A percentile compares a stretch with the other conserved stretches of the same genome.
Conservation (phyloP, 352 stramenopile species). For the Saprolegnia diclina region DNA sequence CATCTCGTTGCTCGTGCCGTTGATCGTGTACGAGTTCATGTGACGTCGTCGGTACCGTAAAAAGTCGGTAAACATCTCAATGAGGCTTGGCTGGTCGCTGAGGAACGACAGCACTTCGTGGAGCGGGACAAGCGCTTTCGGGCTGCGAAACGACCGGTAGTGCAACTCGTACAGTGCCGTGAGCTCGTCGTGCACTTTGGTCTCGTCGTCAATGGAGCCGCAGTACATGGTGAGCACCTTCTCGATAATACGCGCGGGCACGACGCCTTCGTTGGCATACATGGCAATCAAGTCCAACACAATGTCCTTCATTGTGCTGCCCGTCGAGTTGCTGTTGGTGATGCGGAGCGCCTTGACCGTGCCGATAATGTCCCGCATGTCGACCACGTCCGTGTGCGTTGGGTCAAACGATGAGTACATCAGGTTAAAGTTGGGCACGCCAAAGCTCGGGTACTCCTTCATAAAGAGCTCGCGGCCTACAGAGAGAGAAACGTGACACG, state of each 20-base stretch:
- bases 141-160: slow-evolving; percentile 11
- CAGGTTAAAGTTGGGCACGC: slow-evolving; percentile 3
- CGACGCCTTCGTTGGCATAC: neutral
- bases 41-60: neutral
- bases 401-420: slow-evolving; percentile 23
- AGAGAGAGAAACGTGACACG: neutral
- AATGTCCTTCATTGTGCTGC: slow-evolving; percentile 10
- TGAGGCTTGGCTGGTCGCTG: neutral
- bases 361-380: slow-evolving; percentile 11
- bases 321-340: neutral
- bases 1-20: slow-evolving; percentile 6
- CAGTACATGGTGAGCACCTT: neutral
- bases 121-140: neutral
- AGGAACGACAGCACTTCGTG: neutral
- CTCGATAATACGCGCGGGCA: neutral
- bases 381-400: slow-evolving; percentile 3
- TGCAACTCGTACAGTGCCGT: neutral
- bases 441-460: slow-evolving; percentile 13
- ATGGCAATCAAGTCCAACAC: slow-evolving; percentile 1
- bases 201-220: slow-evolving; percentile 3
- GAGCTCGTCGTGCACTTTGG: neutral
- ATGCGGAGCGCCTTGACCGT: slow-evolving; percentile 7
- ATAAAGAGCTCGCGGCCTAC: slow-evolving; percentile 5
- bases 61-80: slow-evolving; percentile 8
- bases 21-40: neutral